These are phyloP conservation scores for Candida xiaguanensis DNA, from an alignment of 805 yeast genomes.

Conservation along the genomic window DNA sequence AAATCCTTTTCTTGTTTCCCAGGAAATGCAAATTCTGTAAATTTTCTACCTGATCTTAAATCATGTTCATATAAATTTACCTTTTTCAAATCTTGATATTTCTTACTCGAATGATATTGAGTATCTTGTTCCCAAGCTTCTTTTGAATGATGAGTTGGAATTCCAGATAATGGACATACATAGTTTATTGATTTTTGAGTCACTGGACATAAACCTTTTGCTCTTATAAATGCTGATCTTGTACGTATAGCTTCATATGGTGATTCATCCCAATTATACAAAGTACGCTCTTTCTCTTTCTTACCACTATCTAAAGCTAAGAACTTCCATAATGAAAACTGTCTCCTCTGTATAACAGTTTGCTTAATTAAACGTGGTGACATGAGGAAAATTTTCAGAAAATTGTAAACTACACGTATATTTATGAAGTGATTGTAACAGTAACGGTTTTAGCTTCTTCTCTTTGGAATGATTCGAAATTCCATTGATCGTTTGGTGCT, in stretches of 20 bases:
- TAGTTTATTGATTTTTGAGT: slow-evolving; percentile 75
- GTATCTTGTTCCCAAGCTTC: slow-evolving; percentile 86
- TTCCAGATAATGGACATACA: slow-evolving; percentile 91
- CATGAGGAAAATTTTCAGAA: background rate
- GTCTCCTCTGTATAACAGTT: slow-evolving; percentile 13
- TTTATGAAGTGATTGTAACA: background rate
- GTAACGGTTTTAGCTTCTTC: background rate
- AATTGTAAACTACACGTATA: background rate
- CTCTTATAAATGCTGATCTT: slow-evolving; percentile 86
- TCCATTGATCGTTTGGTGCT: slow-evolving; percentile 25
- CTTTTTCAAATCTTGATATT: slow-evolving; percentile 72
- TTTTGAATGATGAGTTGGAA: slow-evolving; percentile 90
- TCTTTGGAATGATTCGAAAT: slow-evolving; percentile 20
- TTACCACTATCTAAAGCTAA: slow-evolving; percentile 33
- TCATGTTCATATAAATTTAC: slow-evolving; percentile 95
- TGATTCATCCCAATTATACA: slow-evolving; percentile 83
- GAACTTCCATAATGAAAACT: slow-evolving; percentile 36
- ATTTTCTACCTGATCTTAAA: slow-evolving; percentile 85
- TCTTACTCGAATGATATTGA: slow-evolving; percentile 63
- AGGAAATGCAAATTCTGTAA: slow-evolving; percentile 96
- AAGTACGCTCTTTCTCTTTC: slow-evolving; percentile 25
- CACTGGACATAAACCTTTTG: slow-evolving; percentile 87
- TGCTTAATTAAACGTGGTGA: slow-evolving; percentile 4
- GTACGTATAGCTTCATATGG: slow-evolving; percentile 85
- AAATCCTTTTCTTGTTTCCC: slow-evolving; percentile 71